These are phyloP conservation scores for Xylona heveae DNA, from an alignment of 495 filamentous ascomycete species.

Conservation along the genomic window DNA sequence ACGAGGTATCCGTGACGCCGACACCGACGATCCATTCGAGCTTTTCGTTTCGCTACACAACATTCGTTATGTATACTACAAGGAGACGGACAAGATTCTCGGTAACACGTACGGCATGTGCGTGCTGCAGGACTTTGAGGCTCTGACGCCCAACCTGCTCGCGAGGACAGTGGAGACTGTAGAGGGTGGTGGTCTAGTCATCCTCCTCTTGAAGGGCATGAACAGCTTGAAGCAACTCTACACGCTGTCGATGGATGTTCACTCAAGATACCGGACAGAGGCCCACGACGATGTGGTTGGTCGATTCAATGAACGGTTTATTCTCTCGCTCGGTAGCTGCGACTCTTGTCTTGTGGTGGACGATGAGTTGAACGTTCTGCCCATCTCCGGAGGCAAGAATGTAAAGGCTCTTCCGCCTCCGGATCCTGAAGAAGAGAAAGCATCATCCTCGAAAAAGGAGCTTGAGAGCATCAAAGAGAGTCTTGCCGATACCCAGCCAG, in stretches of 20 bases:
- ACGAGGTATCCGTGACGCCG: conserved; percentile 81
- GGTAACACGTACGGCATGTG: conserved; percentile 99
- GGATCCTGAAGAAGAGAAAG: conserved; percentile 41
- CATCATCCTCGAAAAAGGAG: conserved; percentile 47
- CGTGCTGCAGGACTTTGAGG: conserved; percentile 95
- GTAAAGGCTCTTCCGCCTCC: conserved; percentile 64
- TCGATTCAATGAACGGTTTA: conserved; percentile 94
- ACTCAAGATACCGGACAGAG: conserved; percentile 90
- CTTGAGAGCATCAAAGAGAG: conserved; percentile 74
- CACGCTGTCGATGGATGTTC: conserved; percentile 93
- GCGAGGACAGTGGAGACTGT: conserved; percentile 94
- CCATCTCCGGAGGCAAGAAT: conserved; percentile 86
- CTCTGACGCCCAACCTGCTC: conserved; percentile 86
- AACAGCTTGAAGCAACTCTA: conserved; percentile 93
- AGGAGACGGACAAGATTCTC: conserved; percentile 98
- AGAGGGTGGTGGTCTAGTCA: conserved; percentile 81
- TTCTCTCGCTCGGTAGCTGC: conserved; percentile 85
- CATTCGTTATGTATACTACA: conserved; percentile 98
- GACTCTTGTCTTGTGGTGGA: conserved; percentile 90
- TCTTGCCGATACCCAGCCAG: conserved; percentile 61
- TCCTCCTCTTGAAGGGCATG: conserved; percentile 90
- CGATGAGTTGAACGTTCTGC: conserved; percentile 92
- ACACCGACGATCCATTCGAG: conserved; percentile 92
- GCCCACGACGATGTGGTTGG: conserved; percentile 90
- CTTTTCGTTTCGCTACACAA: conserved; percentile 91